Percentiles rank a stretch among this genome's conserved stretches.
Conservation (phyloP, 1,284 basidiomycete genomes). For the Rhizopogon parksii region DNA sequence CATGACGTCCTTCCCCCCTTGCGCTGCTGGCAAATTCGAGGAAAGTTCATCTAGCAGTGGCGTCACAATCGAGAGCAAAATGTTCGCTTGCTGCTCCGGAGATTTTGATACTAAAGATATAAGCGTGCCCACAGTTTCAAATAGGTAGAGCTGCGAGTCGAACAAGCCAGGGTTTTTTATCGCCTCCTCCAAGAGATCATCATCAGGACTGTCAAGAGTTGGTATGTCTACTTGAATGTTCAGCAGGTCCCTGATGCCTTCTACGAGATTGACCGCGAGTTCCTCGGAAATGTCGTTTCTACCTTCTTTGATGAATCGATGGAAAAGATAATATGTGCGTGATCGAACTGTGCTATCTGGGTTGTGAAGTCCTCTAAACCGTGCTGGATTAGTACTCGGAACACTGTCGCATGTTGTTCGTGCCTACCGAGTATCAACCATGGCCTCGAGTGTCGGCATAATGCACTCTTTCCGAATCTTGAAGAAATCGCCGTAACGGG, state of each 20-base stretch:
- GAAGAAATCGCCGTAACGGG: slow-evolving; percentile 96
- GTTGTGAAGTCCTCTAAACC: slow-evolving; percentile 79
- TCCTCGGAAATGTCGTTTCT: slow-evolving; percentile 73
- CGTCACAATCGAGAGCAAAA: slow-evolving; percentile 74
- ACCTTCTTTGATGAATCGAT: slow-evolving; percentile 87
- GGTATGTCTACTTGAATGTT: slow-evolving; percentile 61
- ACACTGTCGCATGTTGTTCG: not conserved
- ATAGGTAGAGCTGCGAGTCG: slow-evolving; percentile 92
- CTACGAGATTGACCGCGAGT: slow-evolving; percentile 66
- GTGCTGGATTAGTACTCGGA: slow-evolving; percentile 2
- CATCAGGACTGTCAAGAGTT: slow-evolving; percentile 58
- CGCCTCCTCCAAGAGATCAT: slow-evolving; percentile 74
- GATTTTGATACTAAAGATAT: slow-evolving; percentile 69
- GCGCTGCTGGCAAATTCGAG: slow-evolving; percentile 52
- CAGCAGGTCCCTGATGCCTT: slow-evolving; percentile 69
- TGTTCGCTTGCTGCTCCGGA: slow-evolving; percentile 64
- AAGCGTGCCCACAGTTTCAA: slow-evolving; percentile 86
- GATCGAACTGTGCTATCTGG: slow-evolving; percentile 66
- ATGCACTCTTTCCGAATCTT: slow-evolving; percentile 85
- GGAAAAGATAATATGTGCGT: slow-evolving; percentile 89
- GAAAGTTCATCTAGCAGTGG: slow-evolving; percentile 80
- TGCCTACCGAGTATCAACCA: slow-evolving; percentile 75
- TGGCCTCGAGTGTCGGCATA: slow-evolving; percentile 79
- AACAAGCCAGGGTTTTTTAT: slow-evolving; percentile 70
- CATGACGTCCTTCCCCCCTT: slow-evolving; percentile 56